Evolutionary conservation across 106 monocot species (phyloP), one percentile per base, ranked within the genome.

Genomic region (Dendrobium catenatum): DNA sequence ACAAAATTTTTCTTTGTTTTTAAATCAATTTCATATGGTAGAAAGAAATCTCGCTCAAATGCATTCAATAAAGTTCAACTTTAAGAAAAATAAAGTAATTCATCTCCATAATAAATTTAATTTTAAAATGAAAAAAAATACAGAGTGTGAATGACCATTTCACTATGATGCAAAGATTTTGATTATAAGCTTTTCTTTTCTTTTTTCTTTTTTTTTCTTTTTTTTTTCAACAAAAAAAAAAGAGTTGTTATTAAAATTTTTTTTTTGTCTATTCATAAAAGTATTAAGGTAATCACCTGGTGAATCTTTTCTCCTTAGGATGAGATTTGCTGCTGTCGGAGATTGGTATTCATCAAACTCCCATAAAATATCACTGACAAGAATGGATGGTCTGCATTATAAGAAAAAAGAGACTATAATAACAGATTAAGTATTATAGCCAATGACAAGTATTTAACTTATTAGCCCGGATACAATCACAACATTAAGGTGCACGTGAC

Each of bases 341-440:
- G 88, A 44, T 79, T 89, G 82, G 73, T 42, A 82, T 6, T 82
- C 91, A 76, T 85, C 93, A 92, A 87, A 81, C 51, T 96, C 81
- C 81, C 86, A 89, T 75, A 96, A 81, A n/a, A 93, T 92, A 81
- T 96, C 96, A 77, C 90, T 89, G 1, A 96, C 87, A 80, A 96
- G 92, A 77, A 96, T 86, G 76, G 91, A 78, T 76, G 96, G 96
- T 82, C 96, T 96, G 87, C 80, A 85, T 42, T 76, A 61, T 49
- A 73, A 42, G 83, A 58, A 73, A 31, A 76, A 73, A 13, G 33
- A 3, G 5, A 6, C 42, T 15, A 79, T 37, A 22, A 51, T 64
- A 13, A 72, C 31, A 73, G 42, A 31, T 72, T 17, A 72, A 64
- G 67, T 1, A 72, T 51, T 42, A 79, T 75, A 6, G 46, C 6